Base-by-base conservation (phyloP, 1,139 yeast genomes). In the Pichia sp. region DNA sequence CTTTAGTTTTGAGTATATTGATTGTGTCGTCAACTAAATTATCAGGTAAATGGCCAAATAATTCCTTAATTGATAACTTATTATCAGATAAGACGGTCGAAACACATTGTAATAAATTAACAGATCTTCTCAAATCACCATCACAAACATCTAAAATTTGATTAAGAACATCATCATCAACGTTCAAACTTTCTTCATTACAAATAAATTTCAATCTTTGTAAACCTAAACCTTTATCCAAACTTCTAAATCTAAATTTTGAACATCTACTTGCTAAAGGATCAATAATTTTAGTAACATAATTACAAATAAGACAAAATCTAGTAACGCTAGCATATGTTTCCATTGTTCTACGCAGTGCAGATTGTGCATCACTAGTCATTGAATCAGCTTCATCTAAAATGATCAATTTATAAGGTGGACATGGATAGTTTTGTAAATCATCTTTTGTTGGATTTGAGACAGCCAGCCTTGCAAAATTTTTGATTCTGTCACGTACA, bases 361-460 rank as follows among this genome's bases (percentile, higher is more conserved):
- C 99, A 47, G 93, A 80, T 67, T 93, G 99, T 0, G 99, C 99
- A 68, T 93, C 99, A 47, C 87, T 81, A n/a, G 99, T 93, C 99
- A 93, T 93, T 22, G 96, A 87, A 67, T 93, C 99, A 0, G 99
- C 99, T 69, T 93, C 99, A 71, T 93, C 98, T 51, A 91, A 70
- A 47, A 89, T 86, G 56, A 84, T 81, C 49, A 67, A 51, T 66
- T 91, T 91, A 69, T 86, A 91, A 8, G 96, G 96, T 1, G 97
- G 97, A 66, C 98, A 93, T 1, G 98, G 97, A 67, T 89, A 89
- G 18, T 82, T 76, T 42, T 73, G 79, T 53, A 78, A 69, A 62
- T 86, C 93, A 42, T 83, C 84, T 18, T 75, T 73, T 0, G 85
- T 68, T 0, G 97, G 95, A 56, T 86, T 86, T 1, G 97, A 84